Evolutionary conservation across 2,329 filamentous ascomycete species (phyloP).

Genomic region (Aspergillus sp.): DNA sequence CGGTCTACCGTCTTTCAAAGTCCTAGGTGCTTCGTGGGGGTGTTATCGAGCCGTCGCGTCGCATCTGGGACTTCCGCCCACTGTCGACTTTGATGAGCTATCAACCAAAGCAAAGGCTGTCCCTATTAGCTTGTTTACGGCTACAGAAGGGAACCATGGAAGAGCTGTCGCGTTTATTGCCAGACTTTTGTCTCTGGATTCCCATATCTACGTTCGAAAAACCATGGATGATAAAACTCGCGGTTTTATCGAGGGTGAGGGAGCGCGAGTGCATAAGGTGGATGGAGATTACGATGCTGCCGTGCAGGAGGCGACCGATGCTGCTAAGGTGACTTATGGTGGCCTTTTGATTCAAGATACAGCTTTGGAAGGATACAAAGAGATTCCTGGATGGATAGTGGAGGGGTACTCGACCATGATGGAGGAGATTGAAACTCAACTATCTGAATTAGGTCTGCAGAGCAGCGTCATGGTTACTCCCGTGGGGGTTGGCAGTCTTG

Average conservation of each 20-base stretch:
- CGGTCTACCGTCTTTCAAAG: slow-evolving; percentile 72
- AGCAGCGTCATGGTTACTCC: slow-evolving; percentile 57
- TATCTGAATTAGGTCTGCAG: slow-evolving; percentile 35
- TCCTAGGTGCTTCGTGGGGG: slow-evolving; percentile 73
- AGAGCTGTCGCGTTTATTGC: slow-evolving; percentile 68
- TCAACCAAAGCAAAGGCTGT: slow-evolving; percentile 24
- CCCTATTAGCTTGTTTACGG: slow-evolving; percentile 51
- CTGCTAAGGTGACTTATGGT: slow-evolving; percentile 28
- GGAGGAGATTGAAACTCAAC: slow-evolving; percentile 60
- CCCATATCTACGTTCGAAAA: slow-evolving; percentile 59
- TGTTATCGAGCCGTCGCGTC: slow-evolving; percentile 54
- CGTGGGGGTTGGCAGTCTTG: slow-evolving; percentile 69
- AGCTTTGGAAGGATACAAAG: slow-evolving; percentile 61
- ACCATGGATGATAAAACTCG: slow-evolving; percentile 53
- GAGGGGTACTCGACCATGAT: slow-evolving; percentile 75
- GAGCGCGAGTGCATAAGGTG: slow-evolving; percentile 53
- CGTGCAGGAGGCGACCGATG: slow-evolving; percentile 46
- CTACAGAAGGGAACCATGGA: slow-evolving; percentile 74
- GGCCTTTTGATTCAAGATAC: slow-evolving; percentile 65
- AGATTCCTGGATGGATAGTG: slow-evolving; percentile 68
- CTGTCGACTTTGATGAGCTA: slow-evolving; percentile 42
- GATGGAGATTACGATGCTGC: slow-evolving; percentile 62
- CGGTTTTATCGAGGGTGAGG: slow-evolving; percentile 56
- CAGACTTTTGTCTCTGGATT: slow-evolving; percentile 50
- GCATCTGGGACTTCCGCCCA: slow-evolving; percentile 40